Evolutionary conservation across 2,329 filamentous ascomycete species (phyloP).

Genomic region (Aspergillus fumigatiaffinis): DNA sequence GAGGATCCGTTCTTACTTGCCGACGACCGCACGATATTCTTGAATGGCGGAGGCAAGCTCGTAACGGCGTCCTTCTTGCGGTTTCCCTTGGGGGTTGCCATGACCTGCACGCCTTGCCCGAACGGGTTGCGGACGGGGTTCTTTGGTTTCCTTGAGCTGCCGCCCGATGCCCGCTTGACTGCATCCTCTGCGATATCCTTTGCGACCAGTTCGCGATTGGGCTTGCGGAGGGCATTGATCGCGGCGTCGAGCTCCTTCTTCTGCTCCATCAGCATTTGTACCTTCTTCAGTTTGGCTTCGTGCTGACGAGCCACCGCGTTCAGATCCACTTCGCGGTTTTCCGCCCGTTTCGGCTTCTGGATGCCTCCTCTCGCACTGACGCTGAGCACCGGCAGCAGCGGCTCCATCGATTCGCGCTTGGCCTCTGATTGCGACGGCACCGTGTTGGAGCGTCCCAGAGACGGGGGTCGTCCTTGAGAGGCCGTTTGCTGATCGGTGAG

Average conservation of each 20-base stretch:
- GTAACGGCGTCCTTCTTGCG: conserved; percentile 29
- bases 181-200: conserved; percentile 44
- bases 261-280: conserved; percentile 43
- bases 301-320: conserved; percentile 42
- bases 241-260: conserved; percentile 48
- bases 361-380: conserved; percentile 41
- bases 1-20: conserved; percentile 23
- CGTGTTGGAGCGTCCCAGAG: conserved; percentile 41
- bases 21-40: conserved; percentile 25
- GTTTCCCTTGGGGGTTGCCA: conserved; percentile 44
- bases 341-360: conserved; percentile 42
- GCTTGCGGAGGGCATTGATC: conserved; percentile 45
- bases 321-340: conserved; percentile 49
- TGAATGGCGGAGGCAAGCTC: conserved; percentile 26
- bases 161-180: conserved; percentile 29
- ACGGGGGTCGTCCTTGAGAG: conserved; percentile 33
- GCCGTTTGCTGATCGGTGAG: conserved; percentile 42
- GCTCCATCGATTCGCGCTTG: conserved; percentile 42
- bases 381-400: conserved; percentile 31
- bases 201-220: conserved; percentile 45
- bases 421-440: conserved; percentile 36
- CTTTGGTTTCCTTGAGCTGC: conserved; percentile 36
- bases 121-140: conserved; percentile 40
- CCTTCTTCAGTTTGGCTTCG: conserved; percentile 45
- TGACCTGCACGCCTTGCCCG: conserved; percentile 46